Base-by-base conservation (phyloP, 2,329 filamentous ascomycete species). In the Penicillium nordicum region DNA sequence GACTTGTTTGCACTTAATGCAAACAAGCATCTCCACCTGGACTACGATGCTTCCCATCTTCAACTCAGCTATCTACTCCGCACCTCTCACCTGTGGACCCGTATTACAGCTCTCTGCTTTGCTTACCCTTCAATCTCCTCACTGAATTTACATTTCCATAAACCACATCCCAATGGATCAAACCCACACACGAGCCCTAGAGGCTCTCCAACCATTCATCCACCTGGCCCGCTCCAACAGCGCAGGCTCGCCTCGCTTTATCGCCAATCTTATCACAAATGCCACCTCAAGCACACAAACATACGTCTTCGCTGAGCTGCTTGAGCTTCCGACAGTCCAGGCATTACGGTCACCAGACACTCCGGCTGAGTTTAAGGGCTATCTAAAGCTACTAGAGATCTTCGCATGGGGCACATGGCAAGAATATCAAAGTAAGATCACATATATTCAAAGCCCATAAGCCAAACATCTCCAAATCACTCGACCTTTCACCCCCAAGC, bases 241-340 rank as follows among this genome's bases (percentile, higher is more conserved):
- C 47, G 69, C 72, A 18, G 69, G 85, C 7, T 91, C 92, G 11
- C 88, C 91, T 40, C 88, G 89, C 65, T 90, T 92, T 57, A 88
- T 92, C 41, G 88, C 89, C 69, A 92, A 96, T 72, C 84, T 97
- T 52, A 84, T 97, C 72, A 85, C 82, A 43, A 90, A 92, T 76
- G 94, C 92, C 59, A 97, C 92, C 49, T 92, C 91, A n/a, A 87
- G 87, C 54, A 86, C 89, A 29, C 90, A 92, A 74, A 96, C 92
- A 63, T 99, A 88, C 74, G 83, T 97, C 76, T 99, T 99, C 78
- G 85, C 89, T 64, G 93, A 97, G 77, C 87, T 99, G n/a, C 86
- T 99, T 37, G 83, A 89, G 66, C 86, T 87, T 1, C 85, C 89
- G 0, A 86, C 90, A 66, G 86, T 97, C 63, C 89, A 94, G 74